phyloP scores from a whole-genome alignment of 768 basidiomycete genomes.

The Tricholoma sp. region DNA sequence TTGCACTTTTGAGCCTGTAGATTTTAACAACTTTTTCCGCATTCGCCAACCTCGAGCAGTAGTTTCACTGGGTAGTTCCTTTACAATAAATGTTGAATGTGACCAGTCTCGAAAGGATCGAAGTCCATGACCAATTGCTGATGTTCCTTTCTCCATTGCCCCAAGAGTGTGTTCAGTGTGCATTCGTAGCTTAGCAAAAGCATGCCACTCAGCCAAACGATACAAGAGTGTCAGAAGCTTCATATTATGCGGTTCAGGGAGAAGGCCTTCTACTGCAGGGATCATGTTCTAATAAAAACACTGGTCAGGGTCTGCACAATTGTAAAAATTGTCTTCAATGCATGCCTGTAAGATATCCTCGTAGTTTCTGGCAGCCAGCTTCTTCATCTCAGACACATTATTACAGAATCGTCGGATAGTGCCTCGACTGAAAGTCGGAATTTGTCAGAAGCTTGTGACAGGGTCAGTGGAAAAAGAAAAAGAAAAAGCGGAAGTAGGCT shows the following conservation, averaged over 20 bases:
- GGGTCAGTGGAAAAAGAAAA: neutral
- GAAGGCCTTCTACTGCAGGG: slow-evolving; percentile 29
- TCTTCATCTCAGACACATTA: slow-evolving; percentile 25
- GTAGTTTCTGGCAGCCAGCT: slow-evolving; percentile 28
- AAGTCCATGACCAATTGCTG: no score
- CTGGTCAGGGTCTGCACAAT: neutral
- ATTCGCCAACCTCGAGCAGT: no score
- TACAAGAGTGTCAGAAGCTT: neutral
- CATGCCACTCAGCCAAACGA: no score
- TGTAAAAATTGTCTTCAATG: neutral
- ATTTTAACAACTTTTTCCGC: no score
- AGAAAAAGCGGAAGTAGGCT: neutral
- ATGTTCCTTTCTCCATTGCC: neutral
- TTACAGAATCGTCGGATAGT: slow-evolving; percentile 23
- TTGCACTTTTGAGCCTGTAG: no score
- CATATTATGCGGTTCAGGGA: slow-evolving; percentile 6
- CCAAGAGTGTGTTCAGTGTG: neutral
- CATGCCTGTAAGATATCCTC: slow-evolving; percentile 26
- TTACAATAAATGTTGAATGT: neutral
- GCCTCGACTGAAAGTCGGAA: slow-evolving; percentile 16
- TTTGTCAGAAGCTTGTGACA: slow-evolving; percentile 10
- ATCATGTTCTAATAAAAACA: slow-evolving; percentile 20
- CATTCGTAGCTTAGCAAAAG: no score
- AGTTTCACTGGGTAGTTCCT: no score
- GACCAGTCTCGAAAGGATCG: neutral